Conservation (phyloP, 2,329 filamentous ascomycete species). For the Scytalidium sp. region DNA sequence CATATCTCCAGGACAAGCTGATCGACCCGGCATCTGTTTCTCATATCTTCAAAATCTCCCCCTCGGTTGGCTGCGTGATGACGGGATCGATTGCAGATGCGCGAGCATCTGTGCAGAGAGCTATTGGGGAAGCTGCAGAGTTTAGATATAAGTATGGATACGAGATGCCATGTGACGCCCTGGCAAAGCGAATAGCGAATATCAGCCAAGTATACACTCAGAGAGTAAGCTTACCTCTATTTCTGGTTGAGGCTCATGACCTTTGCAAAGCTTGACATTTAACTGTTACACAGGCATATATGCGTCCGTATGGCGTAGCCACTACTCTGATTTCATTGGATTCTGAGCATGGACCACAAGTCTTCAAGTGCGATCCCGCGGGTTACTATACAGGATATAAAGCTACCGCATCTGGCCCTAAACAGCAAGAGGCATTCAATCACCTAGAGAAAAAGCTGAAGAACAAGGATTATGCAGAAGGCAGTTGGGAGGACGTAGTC, state of each 20-base stretch:
- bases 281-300: constrained; percentile 68
- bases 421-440: constrained; percentile 98
- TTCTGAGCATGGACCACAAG: constrained; percentile 84
- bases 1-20: constrained; percentile 77
- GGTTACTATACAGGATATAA: constrained; percentile 99
- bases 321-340: constrained; percentile 94
- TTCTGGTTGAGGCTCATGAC: constrained; percentile 27
- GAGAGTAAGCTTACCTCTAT: constrained; percentile 58
- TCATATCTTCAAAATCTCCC: constrained; percentile 95
- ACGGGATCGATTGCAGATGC: constrained; percentile 98
- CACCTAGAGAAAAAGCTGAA: constrained; percentile 99
- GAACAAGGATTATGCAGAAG: constrained; percentile 93
- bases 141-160: constrained; percentile 99
- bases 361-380: constrained; percentile 98
- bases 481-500: constrained; percentile 95
- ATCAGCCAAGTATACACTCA: constrained; percentile 99
- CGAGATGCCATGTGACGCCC: constrained; percentile 97
- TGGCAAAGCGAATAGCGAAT: constrained; percentile 96
- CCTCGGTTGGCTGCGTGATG: constrained; percentile 96
- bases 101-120: constrained; percentile 86
- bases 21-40: constrained; percentile 97
- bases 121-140: constrained; percentile 92
- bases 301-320: constrained; percentile 94
- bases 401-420: constrained; percentile 92
- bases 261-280: constrained; percentile 8